A percentile compares a stretch with the other conserved stretches of the same genome.
Evolutionary conservation across 192 early-diverging fungal species (phyloP).

Genomic region (Umbelopsis vinacea): DNA sequence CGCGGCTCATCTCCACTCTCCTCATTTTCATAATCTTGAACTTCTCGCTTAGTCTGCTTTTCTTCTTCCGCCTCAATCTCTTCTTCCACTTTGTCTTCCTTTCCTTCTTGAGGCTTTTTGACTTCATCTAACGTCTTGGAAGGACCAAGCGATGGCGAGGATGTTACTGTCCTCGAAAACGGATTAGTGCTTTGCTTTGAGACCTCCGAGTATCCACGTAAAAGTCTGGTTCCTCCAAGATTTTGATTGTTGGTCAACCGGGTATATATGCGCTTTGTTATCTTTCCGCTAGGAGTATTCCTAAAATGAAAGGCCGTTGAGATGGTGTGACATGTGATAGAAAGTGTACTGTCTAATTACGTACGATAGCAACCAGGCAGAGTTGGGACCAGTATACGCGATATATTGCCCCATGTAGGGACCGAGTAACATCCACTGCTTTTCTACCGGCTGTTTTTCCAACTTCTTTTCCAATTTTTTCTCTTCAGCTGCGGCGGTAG

Average conservation of each 20-base stretch:
- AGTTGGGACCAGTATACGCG: conserved; percentile 63
- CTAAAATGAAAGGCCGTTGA: conserved; percentile 5
- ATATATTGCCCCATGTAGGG: conserved; percentile 79
- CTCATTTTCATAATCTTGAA: conserved; percentile 57
- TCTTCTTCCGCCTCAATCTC: conserved; percentile 54
- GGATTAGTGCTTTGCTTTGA: conserved; percentile 52
- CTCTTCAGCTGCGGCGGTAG: conserved; percentile 28
- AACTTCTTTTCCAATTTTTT: conserved; percentile 37
- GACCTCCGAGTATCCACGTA: conserved; percentile 79
- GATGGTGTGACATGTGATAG: neutral
- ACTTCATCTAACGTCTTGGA: conserved; percentile 40
- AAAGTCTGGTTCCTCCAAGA: conserved; percentile 69
- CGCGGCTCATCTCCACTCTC: conserved; percentile 64
- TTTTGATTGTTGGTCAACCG: conserved; percentile 56
- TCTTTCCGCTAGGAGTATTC: conserved; percentile 38
- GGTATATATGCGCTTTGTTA: conserved; percentile 59
- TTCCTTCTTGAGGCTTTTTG: conserved; percentile 37
- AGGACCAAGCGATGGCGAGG: conserved; percentile 4
- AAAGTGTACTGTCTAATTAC: neutral
- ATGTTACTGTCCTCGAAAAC: conserved; percentile 30
- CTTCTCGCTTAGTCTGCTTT: conserved; percentile 45
- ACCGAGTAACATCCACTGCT: conserved; percentile 79
- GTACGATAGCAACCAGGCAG: conserved; percentile 65
- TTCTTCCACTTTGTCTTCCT: conserved; percentile 41
- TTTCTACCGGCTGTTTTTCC: conserved; percentile 44